A percentile compares a stretch with the other conserved stretches of the same genome.
phyloP scores from a whole-genome alignment of 2,329 filamentous ascomycete species.

The Fusarium compactum region DNA sequence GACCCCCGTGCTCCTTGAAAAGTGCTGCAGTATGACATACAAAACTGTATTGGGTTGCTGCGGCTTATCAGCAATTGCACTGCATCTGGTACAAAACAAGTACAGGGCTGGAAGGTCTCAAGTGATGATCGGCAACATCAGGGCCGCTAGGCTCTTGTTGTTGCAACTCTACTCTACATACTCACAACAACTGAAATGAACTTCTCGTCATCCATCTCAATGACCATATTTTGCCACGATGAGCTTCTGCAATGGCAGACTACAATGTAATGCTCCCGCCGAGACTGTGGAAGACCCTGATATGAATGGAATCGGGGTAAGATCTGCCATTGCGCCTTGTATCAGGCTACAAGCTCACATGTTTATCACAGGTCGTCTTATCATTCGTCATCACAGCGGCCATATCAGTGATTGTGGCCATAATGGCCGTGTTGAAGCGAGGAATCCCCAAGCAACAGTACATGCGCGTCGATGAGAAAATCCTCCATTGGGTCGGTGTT shows the following conservation, averaged over 20 bases:
- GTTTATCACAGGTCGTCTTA: slow-evolving; percentile 10
- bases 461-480: slow-evolving; percentile 25
- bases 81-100: slow-evolving; percentile 15
- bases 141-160: not conserved
- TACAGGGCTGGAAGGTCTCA: slow-evolving; percentile 3
- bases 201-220: not conserved
- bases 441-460: slow-evolving; percentile 25
- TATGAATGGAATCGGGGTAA: slow-evolving; percentile 34
- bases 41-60: not conserved
- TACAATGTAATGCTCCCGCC: not conserved
- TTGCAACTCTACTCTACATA: not conserved
- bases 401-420: slow-evolving; percentile 19
- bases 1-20: not conserved
- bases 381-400: slow-evolving; percentile 19
- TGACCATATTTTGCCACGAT: not conserved
- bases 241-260: slow-evolving; percentile 11
- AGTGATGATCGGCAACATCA: slow-evolving; percentile 9
- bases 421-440: slow-evolving; percentile 19
- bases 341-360: not conserved
- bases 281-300: slow-evolving; percentile 25
- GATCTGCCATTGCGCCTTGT: not conserved
- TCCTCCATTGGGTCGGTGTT: slow-evolving; percentile 10
- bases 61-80: slow-evolving; percentile 2
- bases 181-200: not conserved
- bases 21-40: not conserved